A percentile compares a stretch with the other conserved stretches of the same genome.
phyloP scores from a whole-genome alignment of 1,139 yeast genomes.

The Meyerozyma guilliermondii region DNA sequence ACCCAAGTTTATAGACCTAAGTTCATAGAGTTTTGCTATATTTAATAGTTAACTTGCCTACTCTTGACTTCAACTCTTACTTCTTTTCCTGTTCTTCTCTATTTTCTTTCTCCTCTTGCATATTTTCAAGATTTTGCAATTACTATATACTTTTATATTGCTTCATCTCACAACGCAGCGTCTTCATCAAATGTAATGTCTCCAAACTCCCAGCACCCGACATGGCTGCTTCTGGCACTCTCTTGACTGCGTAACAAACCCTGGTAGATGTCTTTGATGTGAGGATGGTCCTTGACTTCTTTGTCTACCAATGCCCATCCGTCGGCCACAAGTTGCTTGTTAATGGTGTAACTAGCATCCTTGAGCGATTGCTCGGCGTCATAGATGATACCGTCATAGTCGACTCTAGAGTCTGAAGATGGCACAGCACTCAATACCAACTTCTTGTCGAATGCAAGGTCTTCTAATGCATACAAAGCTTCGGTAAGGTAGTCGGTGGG shows the following conservation, averaged over 20 bases:
- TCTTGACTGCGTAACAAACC: conserved; percentile 40
- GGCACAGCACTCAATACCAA: conserved; percentile 55
- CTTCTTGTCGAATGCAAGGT: conserved; percentile 48
- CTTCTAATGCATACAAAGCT: conserved; percentile 55
- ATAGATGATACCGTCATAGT: conserved; percentile 50
- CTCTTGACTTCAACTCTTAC: no score
- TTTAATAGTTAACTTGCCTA: no score
- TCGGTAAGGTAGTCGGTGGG: conserved; percentile 58
- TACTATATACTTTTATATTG: neutral
- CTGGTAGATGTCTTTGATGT: conserved; percentile 31
- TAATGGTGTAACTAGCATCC: conserved; percentile 59
- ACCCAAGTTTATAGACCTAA: no score
- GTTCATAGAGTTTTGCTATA: no score
- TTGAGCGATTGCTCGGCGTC: conserved; percentile 55
- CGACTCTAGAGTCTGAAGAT: conserved; percentile 34
- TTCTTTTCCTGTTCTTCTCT: neutral
- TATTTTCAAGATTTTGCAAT: neutral
- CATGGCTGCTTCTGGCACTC: conserved; percentile 47
- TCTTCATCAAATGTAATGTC: conserved; percentile 65
- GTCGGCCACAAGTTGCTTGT: conserved; percentile 53
- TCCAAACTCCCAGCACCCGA: conserved; percentile 82
- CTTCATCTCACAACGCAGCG: conserved; percentile 8
- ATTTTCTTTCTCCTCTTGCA: neutral
- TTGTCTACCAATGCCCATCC: conserved; percentile 65
- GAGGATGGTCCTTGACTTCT: conserved; percentile 21